These are phyloP conservation scores for Chrysosporium keratinophilum DNA, from an alignment of 2,329 filamentous ascomycete species.

Conservation along the genomic window DNA sequence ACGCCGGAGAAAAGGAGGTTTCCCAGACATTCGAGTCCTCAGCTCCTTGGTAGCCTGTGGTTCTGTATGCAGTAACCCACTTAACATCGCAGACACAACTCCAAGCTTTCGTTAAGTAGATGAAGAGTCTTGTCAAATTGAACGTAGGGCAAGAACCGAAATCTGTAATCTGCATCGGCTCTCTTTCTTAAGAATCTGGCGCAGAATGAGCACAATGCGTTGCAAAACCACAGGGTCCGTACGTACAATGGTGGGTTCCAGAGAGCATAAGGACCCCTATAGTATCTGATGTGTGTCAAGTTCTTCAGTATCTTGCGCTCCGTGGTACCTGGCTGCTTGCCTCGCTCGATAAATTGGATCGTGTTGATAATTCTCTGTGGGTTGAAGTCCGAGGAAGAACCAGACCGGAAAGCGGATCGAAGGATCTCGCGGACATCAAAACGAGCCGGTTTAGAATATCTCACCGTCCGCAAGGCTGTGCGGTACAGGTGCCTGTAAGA, in stretches of 20 bases:
- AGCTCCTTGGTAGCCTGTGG: constrained; percentile 12
- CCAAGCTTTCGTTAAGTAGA: constrained; percentile 40
- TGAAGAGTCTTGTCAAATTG: constrained; percentile 38
- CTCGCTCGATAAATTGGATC: constrained; percentile 36
- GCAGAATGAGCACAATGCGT: not conserved
- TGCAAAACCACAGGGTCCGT: not conserved
- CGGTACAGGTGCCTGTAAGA: constrained; percentile 51
- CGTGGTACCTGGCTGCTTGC: constrained; percentile 30
- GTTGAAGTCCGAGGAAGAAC: constrained; percentile 29
- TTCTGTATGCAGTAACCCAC: not conserved
- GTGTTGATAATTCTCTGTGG: constrained; percentile 36
- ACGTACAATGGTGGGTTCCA: constrained; percentile 28
- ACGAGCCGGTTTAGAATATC: constrained; percentile 48
- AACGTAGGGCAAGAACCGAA: constrained; percentile 29
- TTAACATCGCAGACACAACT: constrained; percentile 32
- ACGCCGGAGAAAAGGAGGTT: not conserved
- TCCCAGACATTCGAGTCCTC: not conserved
- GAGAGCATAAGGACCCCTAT: constrained; percentile 28
- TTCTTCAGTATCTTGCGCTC: constrained; percentile 42
- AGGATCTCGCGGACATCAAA: constrained; percentile 42
- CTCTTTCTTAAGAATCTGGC: constrained; percentile 8
- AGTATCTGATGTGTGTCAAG: constrained; percentile 36
- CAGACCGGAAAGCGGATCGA: constrained; percentile 34
- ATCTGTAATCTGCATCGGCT: constrained; percentile 15
- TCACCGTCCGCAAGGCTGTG: constrained; percentile 44